Base-by-base conservation (phyloP, 2,329 filamentous ascomycete species). In the Paecilomyces variotii region DNA sequence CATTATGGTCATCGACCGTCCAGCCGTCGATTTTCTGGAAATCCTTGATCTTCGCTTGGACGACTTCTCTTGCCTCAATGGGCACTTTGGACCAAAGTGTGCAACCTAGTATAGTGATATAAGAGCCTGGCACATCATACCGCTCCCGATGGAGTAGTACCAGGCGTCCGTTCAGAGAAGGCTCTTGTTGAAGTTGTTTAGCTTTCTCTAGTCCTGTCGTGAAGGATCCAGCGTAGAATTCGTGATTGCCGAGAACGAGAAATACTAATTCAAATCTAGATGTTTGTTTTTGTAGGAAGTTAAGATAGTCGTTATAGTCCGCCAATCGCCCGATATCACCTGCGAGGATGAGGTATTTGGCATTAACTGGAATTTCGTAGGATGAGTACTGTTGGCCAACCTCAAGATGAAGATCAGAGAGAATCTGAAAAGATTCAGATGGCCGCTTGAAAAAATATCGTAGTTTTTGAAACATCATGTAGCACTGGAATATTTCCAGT, bases 61-160 rank as follows among this genome's bases (percentile, higher is more conserved):
- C 78, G 2, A 74, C 63, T 0, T 65, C 62, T 11, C 64, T 66
- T 4, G 72, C 72, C 1, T 72, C 67, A 0, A 73, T 64, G 0
- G 77, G 72, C 9, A 86, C 76, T 0, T 67, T 59, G 2, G 81
- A 83, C 78, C 81, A 83, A 0, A 85, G 70, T 2, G 82, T 83
- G 62, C 80, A 84, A 4, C 83, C 82, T 2, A 85, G 65, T 6
- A 85, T 67, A 2, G 78, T 80, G 32, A 82, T 56, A 27, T 68
- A 69, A 0, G 76, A 26, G 14, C 28, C 35, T 14, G 35, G 6
- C 2, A 65, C 9, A n/a, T 62, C 57, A 14, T 39, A 19, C 30
- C 65, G 59, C 25, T 26, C 56, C 26, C 63, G 56, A 57, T 67
- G 28, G 19, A 67, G 58, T 10, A 67, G 45, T 19, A 56, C 57